These are phyloP conservation scores for Candida dubliniensis DNA, from an alignment of 1,139 yeast genomes.

Conservation along the genomic window DNA sequence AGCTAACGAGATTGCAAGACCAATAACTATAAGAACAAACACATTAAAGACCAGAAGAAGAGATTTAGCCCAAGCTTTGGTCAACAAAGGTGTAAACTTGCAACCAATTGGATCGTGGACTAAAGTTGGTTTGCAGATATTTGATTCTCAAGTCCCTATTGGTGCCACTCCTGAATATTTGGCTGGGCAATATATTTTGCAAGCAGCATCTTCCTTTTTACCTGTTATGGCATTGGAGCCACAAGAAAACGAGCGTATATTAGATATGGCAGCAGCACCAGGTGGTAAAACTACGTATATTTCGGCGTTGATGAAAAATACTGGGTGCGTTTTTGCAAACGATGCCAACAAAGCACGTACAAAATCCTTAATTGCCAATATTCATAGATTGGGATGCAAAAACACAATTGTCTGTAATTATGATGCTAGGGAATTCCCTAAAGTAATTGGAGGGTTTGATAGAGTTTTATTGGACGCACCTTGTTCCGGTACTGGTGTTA, in stretches of 20 bases:
- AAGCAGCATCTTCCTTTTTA: constrained; percentile 96
- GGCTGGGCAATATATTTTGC: constrained; percentile 96
- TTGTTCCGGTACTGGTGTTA: constrained; percentile 99
- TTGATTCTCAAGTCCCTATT: constrained; percentile 97
- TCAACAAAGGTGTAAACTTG: constrained; percentile 93
- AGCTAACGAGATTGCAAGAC: constrained; percentile 96
- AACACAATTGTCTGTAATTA: constrained; percentile 96
- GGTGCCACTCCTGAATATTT: constrained; percentile 99
- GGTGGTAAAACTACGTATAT: constrained; percentile 99
- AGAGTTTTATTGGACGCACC: constrained; percentile 96
- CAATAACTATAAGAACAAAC: constrained; percentile 94
- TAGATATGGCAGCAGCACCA: constrained; percentile 99
- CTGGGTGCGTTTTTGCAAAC: constrained; percentile 96
- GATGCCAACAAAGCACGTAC: constrained; percentile 97
- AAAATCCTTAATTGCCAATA: constrained; percentile 93
- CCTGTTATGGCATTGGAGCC: constrained; percentile 98
- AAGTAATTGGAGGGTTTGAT: constrained; percentile 97
- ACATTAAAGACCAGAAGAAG: constrained; percentile 93
- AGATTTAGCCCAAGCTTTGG: constrained; percentile 91
- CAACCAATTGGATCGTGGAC: constrained; percentile 99
- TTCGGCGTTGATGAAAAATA: constrained; percentile 95
- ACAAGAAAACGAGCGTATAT: constrained; percentile 88
- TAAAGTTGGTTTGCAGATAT: constrained; percentile 93
- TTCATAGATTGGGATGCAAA: constrained; percentile 94
- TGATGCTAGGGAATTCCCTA: constrained; percentile 98